Percentiles rank a stretch among this genome's conserved stretches.
These are phyloP conservation scores for Populus alba DNA, from an alignment of 345 rosid genomes.

Conservation along the genomic window DNA sequence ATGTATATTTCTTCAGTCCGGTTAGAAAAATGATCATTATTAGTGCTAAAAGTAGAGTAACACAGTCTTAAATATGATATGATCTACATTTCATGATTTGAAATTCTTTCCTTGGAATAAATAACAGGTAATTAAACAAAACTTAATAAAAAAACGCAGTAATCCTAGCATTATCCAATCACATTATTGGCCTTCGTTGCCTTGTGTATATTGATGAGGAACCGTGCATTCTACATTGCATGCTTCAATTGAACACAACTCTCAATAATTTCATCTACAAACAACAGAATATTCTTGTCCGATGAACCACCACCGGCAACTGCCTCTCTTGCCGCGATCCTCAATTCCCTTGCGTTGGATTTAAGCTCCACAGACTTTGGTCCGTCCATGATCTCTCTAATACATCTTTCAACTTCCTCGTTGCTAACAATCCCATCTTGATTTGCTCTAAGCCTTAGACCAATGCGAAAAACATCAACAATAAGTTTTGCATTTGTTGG, in stretches of 20 bases:
- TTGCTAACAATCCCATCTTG: conserved; percentile 22
- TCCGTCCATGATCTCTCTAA: conserved; percentile 20
- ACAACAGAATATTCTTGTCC: conserved; percentile 40
- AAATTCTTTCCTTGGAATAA: too few relatives aligned
- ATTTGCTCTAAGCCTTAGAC: conserved; percentile 33
- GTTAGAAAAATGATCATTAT: too few relatives aligned
- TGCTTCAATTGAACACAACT: not conserved
- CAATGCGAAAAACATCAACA: conserved; percentile 39
- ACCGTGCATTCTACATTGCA: too few relatives aligned
- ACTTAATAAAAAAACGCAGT: too few relatives aligned
- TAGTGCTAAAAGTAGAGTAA: too few relatives aligned
- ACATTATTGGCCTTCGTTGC: too few relatives aligned
- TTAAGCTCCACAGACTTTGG: conserved; percentile 10
- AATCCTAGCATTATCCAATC: too few relatives aligned
- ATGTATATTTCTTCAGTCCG: too few relatives aligned
- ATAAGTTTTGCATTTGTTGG: conserved; percentile 52
- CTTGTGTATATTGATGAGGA: too few relatives aligned
- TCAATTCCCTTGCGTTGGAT: conserved; percentile 31
- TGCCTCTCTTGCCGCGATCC: conserved; percentile 36
- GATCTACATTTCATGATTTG: too few relatives aligned
- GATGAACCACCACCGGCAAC: conserved; percentile 42
- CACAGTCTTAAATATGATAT: too few relatives aligned
- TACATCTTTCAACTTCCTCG: conserved; percentile 35
- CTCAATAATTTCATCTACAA: conserved; percentile 37
- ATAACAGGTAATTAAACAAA: too few relatives aligned